A percentile compares a stretch with the other conserved stretches of the same genome.
Evolutionary conservation across 345 rosid genomes (phyloP).

Genomic region (Ailanthus altissimus): DNA sequence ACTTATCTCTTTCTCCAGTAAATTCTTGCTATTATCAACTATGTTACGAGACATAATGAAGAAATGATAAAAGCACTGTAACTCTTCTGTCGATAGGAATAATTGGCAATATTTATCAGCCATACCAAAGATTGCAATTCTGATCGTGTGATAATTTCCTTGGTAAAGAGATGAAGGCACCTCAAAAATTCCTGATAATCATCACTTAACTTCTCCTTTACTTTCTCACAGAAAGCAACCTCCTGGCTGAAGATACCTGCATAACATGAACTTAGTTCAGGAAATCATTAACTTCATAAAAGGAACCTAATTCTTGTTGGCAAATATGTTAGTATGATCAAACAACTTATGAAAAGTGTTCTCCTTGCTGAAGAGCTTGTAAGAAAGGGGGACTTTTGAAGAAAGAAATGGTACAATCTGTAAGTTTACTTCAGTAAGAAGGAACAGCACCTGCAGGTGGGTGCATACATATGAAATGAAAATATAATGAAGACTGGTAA

Average conservation of each 20-base stretch:
- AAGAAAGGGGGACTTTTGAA: background rate
- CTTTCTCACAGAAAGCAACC: slow-evolving; percentile 79
- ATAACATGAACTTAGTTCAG: slow-evolving; percentile 27
- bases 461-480: background rate
- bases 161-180: slow-evolving; percentile 82
- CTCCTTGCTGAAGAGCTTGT: background rate
- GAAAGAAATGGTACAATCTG: background rate
- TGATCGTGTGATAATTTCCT: slow-evolving; percentile 76
- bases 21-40: background rate
- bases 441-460: background rate
- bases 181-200: slow-evolving; percentile 75
- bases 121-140: slow-evolving; percentile 89
- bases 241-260: slow-evolving; percentile 71
- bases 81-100: background rate
- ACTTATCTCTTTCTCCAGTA: background rate
- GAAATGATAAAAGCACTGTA: background rate
- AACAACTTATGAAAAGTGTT: background rate
- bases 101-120: slow-evolving; percentile 12
- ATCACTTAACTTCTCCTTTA: slow-evolving; percentile 72
- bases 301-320: background rate
- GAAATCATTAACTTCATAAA: background rate
- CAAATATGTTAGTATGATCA: background rate
- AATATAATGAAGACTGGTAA: background rate
- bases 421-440: background rate
- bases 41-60: background rate